phyloP scores from a whole-genome alignment of 2,329 filamentous ascomycete genomes.

The Diaporthe destruens region DNA sequence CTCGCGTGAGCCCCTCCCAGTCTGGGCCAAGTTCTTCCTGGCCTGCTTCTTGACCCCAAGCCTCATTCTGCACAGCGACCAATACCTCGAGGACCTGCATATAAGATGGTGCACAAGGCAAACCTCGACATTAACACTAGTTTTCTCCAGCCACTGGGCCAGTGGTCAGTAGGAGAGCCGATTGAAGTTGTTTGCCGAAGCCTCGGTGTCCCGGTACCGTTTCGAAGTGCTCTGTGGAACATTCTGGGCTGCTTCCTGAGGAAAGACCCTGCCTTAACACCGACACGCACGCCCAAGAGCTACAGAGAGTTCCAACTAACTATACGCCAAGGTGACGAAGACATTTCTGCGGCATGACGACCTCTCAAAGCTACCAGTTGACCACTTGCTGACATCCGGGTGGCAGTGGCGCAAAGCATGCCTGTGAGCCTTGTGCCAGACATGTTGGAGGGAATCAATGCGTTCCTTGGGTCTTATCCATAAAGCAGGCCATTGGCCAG shows the following conservation, averaged over 20 bases:
- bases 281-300: neutral
- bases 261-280: neutral
- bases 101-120: neutral
- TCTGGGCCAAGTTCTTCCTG: conserved; percentile 11
- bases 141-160: conserved; percentile 2
- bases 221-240: conserved; percentile 2
- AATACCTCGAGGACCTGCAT: neutral
- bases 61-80: neutral
- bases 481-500: neutral
- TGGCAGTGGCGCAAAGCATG: neutral
- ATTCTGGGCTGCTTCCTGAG: neutral
- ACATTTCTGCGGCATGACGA: conserved; percentile 6
- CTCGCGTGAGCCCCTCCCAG: neutral
- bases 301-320: conserved; percentile 14
- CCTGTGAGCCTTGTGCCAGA: neutral
- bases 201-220: neutral
- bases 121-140: neutral
- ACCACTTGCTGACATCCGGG: neutral
- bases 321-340: neutral
- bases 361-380: conserved; percentile 2
- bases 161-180: conserved; percentile 16
- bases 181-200: conserved; percentile 11
- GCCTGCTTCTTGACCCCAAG: neutral
- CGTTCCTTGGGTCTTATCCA: neutral
- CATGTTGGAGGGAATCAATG: neutral